These are phyloP conservation scores for Puccinia hordei DNA, from an alignment of 1,284 basidiomycete genomes.

Conservation along the genomic window DNA sequence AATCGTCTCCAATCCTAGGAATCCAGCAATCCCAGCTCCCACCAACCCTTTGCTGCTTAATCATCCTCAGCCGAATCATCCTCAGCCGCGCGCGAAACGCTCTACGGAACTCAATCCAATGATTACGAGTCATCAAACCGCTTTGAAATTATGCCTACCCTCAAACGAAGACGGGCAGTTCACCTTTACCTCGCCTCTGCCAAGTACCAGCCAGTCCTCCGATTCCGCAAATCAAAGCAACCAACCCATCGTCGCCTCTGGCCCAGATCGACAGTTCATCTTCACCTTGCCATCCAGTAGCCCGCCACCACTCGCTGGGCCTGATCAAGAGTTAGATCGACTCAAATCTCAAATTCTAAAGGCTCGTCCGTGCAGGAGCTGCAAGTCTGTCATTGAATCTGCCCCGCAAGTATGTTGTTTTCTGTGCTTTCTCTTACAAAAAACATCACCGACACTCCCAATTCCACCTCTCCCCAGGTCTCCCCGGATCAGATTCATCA, in stretches of 20 bases:
- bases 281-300: slow-evolving; percentile 11
- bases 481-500: slow-evolving; percentile 25
- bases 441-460: neutral
- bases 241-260: neutral
- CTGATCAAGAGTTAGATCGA: slow-evolving; percentile 15
- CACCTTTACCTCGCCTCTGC: slow-evolving; percentile 18
- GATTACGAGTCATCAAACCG: neutral
- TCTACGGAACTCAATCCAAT: neutral
- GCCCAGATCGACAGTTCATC: slow-evolving; percentile 11
- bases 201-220: neutral
- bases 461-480: neutral
- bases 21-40: neutral
- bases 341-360: slow-evolving; percentile 22
- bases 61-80: neutral
- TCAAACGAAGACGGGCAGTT: slow-evolving; percentile 5
- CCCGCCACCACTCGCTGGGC: neutral
- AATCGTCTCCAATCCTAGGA: neutral
- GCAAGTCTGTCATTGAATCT: neutral
- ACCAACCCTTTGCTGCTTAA: neutral
- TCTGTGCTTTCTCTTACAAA: neutral
- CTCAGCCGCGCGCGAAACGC: neutral
- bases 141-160: neutral
- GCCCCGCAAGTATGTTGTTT: slow-evolving; percentile 1
- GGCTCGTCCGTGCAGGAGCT: slow-evolving; percentile 11
- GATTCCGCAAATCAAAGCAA: neutral